Evolutionary conservation across 352 stramenopile genomes (phyloP).

Genomic region (Pythium rishiriense): DNA sequence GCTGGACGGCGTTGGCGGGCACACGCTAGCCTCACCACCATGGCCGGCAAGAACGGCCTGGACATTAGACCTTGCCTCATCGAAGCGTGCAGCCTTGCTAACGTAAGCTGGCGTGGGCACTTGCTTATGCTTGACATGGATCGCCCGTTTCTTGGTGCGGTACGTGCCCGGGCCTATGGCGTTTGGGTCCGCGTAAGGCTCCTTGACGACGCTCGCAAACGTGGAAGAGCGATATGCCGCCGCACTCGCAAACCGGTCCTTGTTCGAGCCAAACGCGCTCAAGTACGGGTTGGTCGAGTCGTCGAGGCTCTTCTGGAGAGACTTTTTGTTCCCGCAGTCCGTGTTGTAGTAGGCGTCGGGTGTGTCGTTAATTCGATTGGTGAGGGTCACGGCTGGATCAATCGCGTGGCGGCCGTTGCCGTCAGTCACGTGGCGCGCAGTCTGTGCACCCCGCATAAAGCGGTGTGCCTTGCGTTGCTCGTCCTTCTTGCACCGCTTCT

Average conservation of each 20-base stretch:
- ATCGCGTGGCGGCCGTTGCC: slow-evolving; percentile 42
- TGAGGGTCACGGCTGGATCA: slow-evolving; percentile 41
- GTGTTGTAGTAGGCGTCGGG: slow-evolving; percentile 67
- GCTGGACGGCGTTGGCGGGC: slow-evolving; percentile 3
- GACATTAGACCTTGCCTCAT: slow-evolving; percentile 57
- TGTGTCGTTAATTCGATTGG: slow-evolving; percentile 46
- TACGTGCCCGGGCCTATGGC: slow-evolving; percentile 64
- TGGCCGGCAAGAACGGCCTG: slow-evolving; percentile 36
- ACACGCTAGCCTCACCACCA: neutral
- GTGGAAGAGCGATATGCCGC: slow-evolving; percentile 64
- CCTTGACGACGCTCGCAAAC: slow-evolving; percentile 72
- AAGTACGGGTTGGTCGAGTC: slow-evolving; percentile 51
- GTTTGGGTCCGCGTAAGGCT: slow-evolving; percentile 62
- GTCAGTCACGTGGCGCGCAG: slow-evolving; percentile 25
- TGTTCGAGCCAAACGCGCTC: slow-evolving; percentile 59
- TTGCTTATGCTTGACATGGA: slow-evolving; percentile 65
- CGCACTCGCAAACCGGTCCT: slow-evolving; percentile 66
- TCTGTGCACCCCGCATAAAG: slow-evolving; percentile 45
- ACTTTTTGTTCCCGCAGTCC: slow-evolving; percentile 64
- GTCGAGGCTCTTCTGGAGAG: slow-evolving; percentile 46
- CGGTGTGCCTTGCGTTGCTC: slow-evolving; percentile 59
- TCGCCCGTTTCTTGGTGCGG: slow-evolving; percentile 51
- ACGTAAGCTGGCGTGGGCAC: slow-evolving; percentile 54
- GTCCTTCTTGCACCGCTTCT: slow-evolving; percentile 65
- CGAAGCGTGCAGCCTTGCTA: slow-evolving; percentile 56